A percentile compares a stretch with the other conserved stretches of the same genome.
These are phyloP conservation scores for Globisporangium perplexum DNA, from an alignment of 352 stramenopile species.

Conservation along the genomic window DNA sequence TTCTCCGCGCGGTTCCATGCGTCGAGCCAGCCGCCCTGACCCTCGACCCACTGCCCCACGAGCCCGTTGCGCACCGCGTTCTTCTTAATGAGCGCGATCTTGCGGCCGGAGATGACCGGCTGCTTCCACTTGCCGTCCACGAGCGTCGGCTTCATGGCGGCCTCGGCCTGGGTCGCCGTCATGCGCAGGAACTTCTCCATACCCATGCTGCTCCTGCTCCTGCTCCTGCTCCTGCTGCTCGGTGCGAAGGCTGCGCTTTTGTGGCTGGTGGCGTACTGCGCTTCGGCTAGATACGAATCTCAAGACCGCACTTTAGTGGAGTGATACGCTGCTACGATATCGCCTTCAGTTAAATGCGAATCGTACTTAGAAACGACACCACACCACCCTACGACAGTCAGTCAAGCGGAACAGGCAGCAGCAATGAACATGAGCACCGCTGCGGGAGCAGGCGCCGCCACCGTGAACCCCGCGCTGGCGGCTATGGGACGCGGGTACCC, in stretches of 20 bases:
- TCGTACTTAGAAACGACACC: background rate
- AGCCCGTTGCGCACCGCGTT: conserved; percentile 62
- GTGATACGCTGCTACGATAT: too few species aligned
- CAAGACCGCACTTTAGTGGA: background rate
- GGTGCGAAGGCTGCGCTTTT: background rate
- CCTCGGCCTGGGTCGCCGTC: conserved; percentile 61
- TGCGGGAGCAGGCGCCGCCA: conserved; percentile 1
- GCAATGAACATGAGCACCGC: conserved; percentile 5
- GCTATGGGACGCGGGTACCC: conserved; percentile 22
- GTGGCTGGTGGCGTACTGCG: background rate
- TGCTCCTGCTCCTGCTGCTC: background rate
- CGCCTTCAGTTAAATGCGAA: too few species aligned
- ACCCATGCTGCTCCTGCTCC: conserved; percentile 10
- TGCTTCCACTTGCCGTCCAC: conserved; percentile 86
- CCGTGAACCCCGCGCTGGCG: conserved; percentile 17
- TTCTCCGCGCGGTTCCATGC: conserved; percentile 73
- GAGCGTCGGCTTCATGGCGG: conserved; percentile 72
- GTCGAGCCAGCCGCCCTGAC: conserved; percentile 77
- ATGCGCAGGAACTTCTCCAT: conserved; percentile 77
- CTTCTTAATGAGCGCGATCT: conserved; percentile 83
- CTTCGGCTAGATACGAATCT: background rate
- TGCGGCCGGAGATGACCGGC: conserved; percentile 70
- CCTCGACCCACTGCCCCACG: conserved; percentile 68
- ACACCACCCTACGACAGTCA: background rate
- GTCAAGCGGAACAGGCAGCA: background rate